phyloP scores from a whole-genome alignment of 129 eudicot genomes.

The Erigeron canadensis region DNA sequence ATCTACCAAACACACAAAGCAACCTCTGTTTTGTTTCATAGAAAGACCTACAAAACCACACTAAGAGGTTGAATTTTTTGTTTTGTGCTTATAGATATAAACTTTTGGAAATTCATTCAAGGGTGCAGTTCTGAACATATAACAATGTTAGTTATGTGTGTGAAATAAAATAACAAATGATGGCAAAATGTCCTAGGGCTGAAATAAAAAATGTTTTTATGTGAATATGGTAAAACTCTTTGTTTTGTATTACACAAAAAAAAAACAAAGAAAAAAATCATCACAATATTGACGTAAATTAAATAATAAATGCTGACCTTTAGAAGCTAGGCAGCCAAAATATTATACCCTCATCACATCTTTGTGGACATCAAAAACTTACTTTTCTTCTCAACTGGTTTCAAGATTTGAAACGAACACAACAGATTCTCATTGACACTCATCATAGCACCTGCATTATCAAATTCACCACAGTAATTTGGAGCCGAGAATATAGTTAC shows the following conservation, averaged over 20 bases:
- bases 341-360: constrained; percentile 39
- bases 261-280: constrained; percentile 13
- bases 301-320: constrained; percentile 37
- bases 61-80: neutral
- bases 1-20: constrained; percentile 15
- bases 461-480: constrained; percentile 89
- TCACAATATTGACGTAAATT: neutral
- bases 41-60: neutral
- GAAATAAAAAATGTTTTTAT: neutral
- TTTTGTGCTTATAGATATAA: neutral
- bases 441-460: constrained; percentile 94
- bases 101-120: neutral
- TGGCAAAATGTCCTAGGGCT: neutral
- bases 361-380: constrained; percentile 72
- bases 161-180: neutral
- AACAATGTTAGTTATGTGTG: neutral
- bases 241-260: neutral
- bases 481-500: constrained; percentile 84
- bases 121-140: neutral
- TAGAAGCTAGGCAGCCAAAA: constrained; percentile 7
- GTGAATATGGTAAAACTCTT: neutral
- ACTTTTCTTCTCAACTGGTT: constrained; percentile 78
- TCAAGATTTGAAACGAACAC: constrained; percentile 91
- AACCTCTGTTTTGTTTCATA: neutral
- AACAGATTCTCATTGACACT: constrained; percentile 71